phyloP scores from a whole-genome alignment of 495 filamentous ascomycete species.

The Penicillium coffeae region DNA sequence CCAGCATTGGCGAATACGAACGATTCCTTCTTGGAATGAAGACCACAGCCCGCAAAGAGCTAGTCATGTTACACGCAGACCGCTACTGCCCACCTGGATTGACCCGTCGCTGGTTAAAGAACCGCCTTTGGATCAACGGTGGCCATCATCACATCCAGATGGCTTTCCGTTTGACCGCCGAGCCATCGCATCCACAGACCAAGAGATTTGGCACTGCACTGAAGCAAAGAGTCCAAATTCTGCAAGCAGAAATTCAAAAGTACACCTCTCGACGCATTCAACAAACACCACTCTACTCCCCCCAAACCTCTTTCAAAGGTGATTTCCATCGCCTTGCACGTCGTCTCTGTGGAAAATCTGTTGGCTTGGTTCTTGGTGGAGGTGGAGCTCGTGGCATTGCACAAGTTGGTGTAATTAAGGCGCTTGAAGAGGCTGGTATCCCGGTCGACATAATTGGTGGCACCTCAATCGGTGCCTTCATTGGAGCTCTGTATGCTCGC shows the following conservation, averaged over 20 bases:
- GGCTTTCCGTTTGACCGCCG: conserved; percentile 74
- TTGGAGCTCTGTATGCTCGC: conserved; percentile 90
- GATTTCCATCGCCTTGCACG: conserved; percentile 94
- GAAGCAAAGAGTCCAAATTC: conserved; percentile 87
- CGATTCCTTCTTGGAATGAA: conserved; percentile 94
- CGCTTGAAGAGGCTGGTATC: conserved; percentile 92
- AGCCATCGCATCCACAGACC: conserved; percentile 70
- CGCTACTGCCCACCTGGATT: conserved; percentile 80
- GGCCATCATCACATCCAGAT: conserved; percentile 98
- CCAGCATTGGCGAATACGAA: conserved; percentile 92
- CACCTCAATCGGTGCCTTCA: conserved; percentile 97
- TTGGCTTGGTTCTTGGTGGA: conserved; percentile 89
- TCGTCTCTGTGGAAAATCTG: conserved; percentile 87
- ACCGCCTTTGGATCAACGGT: conserved; percentile 97
- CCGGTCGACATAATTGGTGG: conserved; percentile 95
- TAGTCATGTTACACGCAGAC: conserved; percentile 90
- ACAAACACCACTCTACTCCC: conserved; percentile 83
- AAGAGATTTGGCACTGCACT: conserved; percentile 80
- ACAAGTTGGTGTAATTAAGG: conserved; percentile 89
- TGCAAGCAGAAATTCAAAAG: conserved; percentile 96
- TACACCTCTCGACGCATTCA: conserved; percentile 85
- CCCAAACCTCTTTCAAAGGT: conserved; percentile 89
- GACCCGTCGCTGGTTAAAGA: conserved; percentile 85
- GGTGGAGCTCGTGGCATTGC: conserved; percentile 89
- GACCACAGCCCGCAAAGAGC: conserved; percentile 89